Percentiles rank a stretch among this genome's conserved stretches.
These are phyloP conservation scores for Mimosa bimucronata DNA, from an alignment of 306 rosid species.

Conservation along the genomic window DNA sequence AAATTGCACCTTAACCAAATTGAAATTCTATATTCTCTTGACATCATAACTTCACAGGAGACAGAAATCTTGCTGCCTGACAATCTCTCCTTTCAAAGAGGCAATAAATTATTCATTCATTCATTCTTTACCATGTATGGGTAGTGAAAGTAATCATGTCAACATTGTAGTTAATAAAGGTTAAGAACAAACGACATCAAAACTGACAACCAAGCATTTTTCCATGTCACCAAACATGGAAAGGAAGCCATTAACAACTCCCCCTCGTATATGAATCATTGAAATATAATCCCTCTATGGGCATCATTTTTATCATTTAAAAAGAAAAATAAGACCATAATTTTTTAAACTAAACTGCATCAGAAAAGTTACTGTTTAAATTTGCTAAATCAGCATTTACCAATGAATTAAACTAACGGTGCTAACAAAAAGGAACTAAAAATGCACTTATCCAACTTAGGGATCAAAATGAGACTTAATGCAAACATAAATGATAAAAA, in stretches of 20 bases:
- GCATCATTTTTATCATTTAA: neutral
- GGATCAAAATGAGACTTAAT: no score
- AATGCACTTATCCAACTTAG: no score
- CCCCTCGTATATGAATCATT: no score
- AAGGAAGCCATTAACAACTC: no score
- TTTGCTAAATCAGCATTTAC: no score
- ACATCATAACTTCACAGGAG: conserved; percentile 12
- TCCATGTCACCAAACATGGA: no score
- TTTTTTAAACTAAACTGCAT: neutral
- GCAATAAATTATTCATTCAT: neutral
- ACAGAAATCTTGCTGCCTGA: conserved; percentile 1
- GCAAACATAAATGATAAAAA: no score
- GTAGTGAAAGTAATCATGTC: neutral
- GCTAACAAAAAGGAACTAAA: no score
- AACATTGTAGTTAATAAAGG: neutral
- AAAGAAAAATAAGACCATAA: neutral
- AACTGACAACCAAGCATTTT: no score
- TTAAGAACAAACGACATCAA: conserved; percentile 1
- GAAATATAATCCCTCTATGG: neutral
- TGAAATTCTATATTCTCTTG: neutral
- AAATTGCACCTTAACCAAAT: no score
- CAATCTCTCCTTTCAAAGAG: neutral
- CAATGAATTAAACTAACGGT: no score
- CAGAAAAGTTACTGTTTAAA: no score
- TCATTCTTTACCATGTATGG: neutral